phyloP scores from a whole-genome alignment of 1,139 yeast genomes.

The Candida sojae region DNA sequence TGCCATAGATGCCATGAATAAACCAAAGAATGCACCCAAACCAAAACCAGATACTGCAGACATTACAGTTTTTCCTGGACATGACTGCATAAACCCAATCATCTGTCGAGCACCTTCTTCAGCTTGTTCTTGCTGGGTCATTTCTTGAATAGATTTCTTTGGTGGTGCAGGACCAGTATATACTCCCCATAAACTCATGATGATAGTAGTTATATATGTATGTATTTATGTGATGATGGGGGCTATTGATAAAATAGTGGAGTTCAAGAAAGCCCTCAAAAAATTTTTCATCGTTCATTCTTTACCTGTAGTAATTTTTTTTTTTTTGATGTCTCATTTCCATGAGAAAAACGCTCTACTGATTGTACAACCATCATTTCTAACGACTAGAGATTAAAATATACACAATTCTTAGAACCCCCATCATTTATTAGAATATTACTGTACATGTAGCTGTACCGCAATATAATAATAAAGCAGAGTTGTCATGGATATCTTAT shows the following conservation, averaged over 20 bases:
- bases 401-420: no score
- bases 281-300: no score
- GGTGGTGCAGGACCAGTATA: conserved; percentile 22
- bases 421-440: no score
- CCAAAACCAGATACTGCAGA: conserved; percentile 95
- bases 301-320: not conserved
- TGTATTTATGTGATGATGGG: not conserved
- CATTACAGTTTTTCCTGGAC: conserved; percentile 92
- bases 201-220: not conserved
- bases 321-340: not conserved
- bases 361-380: no score
- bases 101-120: conserved; percentile 86
- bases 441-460: no score
- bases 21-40: conserved; percentile 93
- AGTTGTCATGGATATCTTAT: no score
- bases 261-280: no score
- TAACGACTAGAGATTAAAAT: no score
- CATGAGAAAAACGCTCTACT: not conserved
- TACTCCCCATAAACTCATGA: conserved; percentile 20
- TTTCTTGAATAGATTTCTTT: conserved; percentile 56
- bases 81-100: conserved; percentile 83
- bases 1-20: conserved; percentile 94
- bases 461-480: no score
- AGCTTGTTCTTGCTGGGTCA: conserved; percentile 93
- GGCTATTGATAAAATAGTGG: not conserved